Percentiles rank a stretch among this genome's conserved stretches.
Evolutionary conservation across 2,329 filamentous ascomycete genomes (phyloP).

Genomic region (Fusarium fujikuroi): DNA sequence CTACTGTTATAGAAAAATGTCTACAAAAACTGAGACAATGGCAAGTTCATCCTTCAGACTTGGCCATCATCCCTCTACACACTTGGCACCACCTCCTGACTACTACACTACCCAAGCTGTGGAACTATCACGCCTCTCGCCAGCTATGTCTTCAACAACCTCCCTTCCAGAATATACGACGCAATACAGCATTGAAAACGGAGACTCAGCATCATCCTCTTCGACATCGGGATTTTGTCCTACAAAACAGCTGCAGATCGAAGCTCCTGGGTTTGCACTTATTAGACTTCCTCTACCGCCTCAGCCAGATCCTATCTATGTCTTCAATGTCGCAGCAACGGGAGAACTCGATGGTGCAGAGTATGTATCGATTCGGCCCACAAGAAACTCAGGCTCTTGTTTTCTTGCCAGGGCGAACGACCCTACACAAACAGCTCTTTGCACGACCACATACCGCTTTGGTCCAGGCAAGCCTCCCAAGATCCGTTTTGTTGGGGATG

Average conservation of each 20-base stretch:
- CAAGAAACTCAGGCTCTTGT: constrained; percentile 59
- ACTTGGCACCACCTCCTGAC: constrained; percentile 45
- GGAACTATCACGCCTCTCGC: constrained; percentile 43
- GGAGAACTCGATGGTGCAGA: constrained; percentile 53
- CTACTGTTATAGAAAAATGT: constrained; percentile 7
- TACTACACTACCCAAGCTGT: constrained; percentile 38
- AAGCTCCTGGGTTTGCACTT: constrained; percentile 56
- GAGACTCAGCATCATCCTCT: constrained; percentile 3
- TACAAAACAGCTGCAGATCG: constrained; percentile 60
- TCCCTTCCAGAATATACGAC: constrained; percentile 46
- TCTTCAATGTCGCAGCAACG: constrained; percentile 55
- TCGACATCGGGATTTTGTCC: constrained; percentile 51
- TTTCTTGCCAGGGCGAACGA: constrained; percentile 58
- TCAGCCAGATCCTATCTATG: constrained; percentile 53
- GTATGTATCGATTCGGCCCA: constrained; percentile 63
- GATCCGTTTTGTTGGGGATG: constrained; percentile 47
- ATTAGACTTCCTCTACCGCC: constrained; percentile 56
- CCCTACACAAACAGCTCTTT: constrained; percentile 51
- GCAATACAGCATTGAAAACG: background rate
- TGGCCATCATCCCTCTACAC: constrained; percentile 16
- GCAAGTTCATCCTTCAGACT: background rate
- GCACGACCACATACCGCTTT: constrained; percentile 66
- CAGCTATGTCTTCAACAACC: constrained; percentile 41
- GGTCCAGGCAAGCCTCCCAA: constrained; percentile 64
- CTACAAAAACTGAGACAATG: constrained; percentile 3